Conservation (phyloP, 805 yeast genomes). For the Candida ficus region DNA sequence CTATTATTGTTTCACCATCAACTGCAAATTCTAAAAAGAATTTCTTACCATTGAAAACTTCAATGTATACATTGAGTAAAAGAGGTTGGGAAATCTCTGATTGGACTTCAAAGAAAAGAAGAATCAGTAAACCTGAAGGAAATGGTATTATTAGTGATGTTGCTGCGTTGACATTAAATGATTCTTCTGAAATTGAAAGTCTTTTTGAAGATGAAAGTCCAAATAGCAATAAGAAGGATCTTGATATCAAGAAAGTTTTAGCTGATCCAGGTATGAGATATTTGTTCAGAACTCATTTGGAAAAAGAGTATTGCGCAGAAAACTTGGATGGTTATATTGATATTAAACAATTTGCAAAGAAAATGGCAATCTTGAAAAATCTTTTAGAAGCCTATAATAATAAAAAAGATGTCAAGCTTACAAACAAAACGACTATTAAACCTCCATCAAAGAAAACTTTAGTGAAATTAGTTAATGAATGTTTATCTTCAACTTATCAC, state of each 20-base stretch:
- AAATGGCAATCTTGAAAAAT: slow-evolving; percentile 38
- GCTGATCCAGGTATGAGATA: slow-evolving; percentile 73
- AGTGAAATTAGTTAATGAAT: slow-evolving; percentile 43
- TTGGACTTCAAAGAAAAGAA: slow-evolving; percentile 26
- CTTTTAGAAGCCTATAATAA: slow-evolving; percentile 28
- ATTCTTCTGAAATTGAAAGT: slow-evolving; percentile 12
- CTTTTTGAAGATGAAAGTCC: slow-evolving; percentile 14
- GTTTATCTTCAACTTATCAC: slow-evolving; percentile 56
- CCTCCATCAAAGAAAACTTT: slow-evolving; percentile 25
- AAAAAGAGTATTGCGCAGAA: slow-evolving; percentile 63
- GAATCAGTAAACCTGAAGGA: slow-evolving; percentile 13
- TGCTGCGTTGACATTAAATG: slow-evolving; percentile 15
- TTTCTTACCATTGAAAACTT: slow-evolving; percentile 32
- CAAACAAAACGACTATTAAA: slow-evolving; percentile 6
- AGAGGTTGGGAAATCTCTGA: slow-evolving; percentile 36
- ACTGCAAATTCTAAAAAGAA: slow-evolving; percentile 23
- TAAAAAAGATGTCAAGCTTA: slow-evolving; percentile 6
- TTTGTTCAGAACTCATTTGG: slow-evolving; percentile 61
- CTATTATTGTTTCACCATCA: slow-evolving; percentile 35
- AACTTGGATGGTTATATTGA: slow-evolving; percentile 69
- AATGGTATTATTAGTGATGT: slow-evolving; percentile 14
- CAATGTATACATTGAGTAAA: slow-evolving; percentile 39
- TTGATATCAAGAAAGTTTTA: slow-evolving; percentile 37
- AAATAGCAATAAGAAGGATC: neutral
- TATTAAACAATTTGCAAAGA: slow-evolving; percentile 46